A percentile compares a stretch with the other conserved stretches of the same genome.
These are phyloP conservation scores for Lobulomyces angularis DNA, from an alignment of 192 early-diverging fungal genomes.

Conservation along the genomic window DNA sequence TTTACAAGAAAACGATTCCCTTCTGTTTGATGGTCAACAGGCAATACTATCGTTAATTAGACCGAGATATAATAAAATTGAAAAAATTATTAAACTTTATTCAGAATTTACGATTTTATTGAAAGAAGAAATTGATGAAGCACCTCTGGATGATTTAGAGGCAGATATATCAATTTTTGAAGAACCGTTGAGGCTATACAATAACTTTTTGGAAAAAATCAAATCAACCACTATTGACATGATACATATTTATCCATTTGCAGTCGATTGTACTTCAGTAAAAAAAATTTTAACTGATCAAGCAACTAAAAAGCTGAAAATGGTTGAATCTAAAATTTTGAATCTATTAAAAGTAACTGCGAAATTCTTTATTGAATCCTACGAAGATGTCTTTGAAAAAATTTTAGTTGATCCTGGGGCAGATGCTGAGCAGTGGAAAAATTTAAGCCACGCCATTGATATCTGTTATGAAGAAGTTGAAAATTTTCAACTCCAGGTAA, in stretches of 20 bases:
- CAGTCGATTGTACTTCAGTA: conserved; percentile 15
- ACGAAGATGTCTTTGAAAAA: conserved; percentile 13
- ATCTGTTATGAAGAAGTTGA: conserved; percentile 13
- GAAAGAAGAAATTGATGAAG: too few relatives aligned
- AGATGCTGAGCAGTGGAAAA: conserved; percentile 18
- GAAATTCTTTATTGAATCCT: conserved; percentile 6
- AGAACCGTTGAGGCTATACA: background rate
- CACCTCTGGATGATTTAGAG: too few relatives aligned
- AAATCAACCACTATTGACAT: too few relatives aligned
- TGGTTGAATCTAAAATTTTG: conserved; percentile 3
- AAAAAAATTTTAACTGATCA: conserved; percentile 8
- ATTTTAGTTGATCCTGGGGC: conserved; percentile 20
- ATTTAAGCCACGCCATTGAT: conserved; percentile 14
- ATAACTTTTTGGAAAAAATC: background rate
- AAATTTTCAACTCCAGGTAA: conserved; percentile 11
- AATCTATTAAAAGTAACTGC: conserved; percentile 7
- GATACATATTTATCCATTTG: conserved; percentile 14
- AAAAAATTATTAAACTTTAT: too few relatives aligned
- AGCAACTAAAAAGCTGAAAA: conserved; percentile 1
- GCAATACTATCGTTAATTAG: too few relatives aligned
- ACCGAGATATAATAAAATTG: too few relatives aligned
- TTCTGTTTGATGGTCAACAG: too few relatives aligned
- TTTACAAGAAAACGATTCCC: too few relatives aligned
- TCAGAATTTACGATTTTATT: too few relatives aligned
- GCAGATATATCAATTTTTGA: too few relatives aligned